A percentile compares a stretch with the other conserved stretches of the same genome.
These are phyloP conservation scores for Aspergillus panamensis DNA, from an alignment of 495 filamentous ascomycete species.

Conservation along the genomic window DNA sequence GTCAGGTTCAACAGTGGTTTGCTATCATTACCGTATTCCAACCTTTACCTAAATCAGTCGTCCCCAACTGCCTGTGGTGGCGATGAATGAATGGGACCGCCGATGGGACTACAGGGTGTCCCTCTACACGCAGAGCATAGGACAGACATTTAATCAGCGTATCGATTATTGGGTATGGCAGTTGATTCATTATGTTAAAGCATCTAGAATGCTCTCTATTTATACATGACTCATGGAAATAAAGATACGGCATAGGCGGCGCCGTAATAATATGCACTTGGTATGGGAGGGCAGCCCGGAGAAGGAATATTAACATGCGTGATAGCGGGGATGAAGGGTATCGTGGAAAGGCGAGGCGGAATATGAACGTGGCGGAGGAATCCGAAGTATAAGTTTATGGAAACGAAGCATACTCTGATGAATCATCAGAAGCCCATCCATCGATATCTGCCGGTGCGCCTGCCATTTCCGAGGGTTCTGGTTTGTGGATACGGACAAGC, in stretches of 20 bases:
- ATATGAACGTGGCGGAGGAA: neutral
- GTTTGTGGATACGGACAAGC: conserved; percentile 60
- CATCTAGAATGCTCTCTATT: neutral
- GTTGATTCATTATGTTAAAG: conserved; percentile 10
- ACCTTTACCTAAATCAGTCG: no score
- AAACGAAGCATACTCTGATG: conserved; percentile 15
- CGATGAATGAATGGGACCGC: no score
- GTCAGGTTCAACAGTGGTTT: no score
- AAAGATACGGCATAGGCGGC: conserved; percentile 9
- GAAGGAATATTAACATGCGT: conserved; percentile 2
- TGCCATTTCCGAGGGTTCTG: conserved; percentile 32
- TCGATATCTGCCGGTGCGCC: conserved; percentile 11
- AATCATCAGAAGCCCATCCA: conserved; percentile 25
- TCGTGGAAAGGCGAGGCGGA: conserved; percentile 10
- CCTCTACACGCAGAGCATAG: neutral
- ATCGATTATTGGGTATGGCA: neutral
- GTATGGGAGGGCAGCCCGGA: no score
- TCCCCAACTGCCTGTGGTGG: no score
- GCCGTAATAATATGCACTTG: neutral
- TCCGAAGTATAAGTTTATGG: conserved; percentile 5
- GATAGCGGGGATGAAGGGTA: conserved; percentile 7
- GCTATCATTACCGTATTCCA: no score
- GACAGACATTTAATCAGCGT: no score
- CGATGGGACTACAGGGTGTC: no score
- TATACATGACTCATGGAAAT: conserved; percentile 7